Conservation (phyloP, 768 basidiomycete species). For the Paxillus ammoniavirescens region DNA sequence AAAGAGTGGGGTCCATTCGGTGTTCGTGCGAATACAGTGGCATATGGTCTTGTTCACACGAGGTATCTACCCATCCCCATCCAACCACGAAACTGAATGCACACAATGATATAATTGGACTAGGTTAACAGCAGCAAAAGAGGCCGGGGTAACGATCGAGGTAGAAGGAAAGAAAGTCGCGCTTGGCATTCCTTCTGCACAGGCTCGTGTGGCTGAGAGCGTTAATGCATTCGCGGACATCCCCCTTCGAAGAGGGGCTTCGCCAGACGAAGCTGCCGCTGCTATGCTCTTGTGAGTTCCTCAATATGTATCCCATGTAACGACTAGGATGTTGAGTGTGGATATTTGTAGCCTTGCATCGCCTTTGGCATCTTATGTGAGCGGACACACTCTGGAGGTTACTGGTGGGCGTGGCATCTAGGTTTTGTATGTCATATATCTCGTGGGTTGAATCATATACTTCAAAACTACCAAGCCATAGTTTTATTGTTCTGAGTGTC, state of each 20-base stretch:
- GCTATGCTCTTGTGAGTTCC: slow-evolving; percentile 71
- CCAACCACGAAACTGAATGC: not conserved
- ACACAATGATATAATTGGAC: not conserved
- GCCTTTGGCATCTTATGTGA: slow-evolving; percentile 76
- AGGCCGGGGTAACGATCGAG: slow-evolving; percentile 70
- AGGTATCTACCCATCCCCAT: slow-evolving; percentile 39
- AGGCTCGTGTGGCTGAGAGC: slow-evolving; percentile 35
- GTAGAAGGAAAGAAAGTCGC: slow-evolving; percentile 84
- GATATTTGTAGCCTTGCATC: slow-evolving; percentile 58
- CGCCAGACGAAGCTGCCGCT: slow-evolving; percentile 74
- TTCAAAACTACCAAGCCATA: not conserved
- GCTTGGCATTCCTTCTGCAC: slow-evolving; percentile 69
- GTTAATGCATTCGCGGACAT: slow-evolving; percentile 46
- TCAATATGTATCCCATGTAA: not conserved
- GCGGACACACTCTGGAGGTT: slow-evolving; percentile 81
- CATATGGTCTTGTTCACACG: slow-evolving; percentile 76
- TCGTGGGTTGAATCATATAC: not conserved
- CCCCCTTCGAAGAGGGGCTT: slow-evolving; percentile 68
- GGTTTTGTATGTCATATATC: not conserved
- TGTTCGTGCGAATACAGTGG: slow-evolving; percentile 80
- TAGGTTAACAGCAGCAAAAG: slow-evolving; percentile 78
- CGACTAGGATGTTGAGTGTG: slow-evolving; percentile 6
- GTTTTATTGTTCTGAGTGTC: too few species aligned
- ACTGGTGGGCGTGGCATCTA: slow-evolving; percentile 80
- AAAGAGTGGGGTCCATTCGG: slow-evolving; percentile 87